Conservation (phyloP, 192 early-diverging fungal genomes). For the Paraglomus occultum region DNA sequence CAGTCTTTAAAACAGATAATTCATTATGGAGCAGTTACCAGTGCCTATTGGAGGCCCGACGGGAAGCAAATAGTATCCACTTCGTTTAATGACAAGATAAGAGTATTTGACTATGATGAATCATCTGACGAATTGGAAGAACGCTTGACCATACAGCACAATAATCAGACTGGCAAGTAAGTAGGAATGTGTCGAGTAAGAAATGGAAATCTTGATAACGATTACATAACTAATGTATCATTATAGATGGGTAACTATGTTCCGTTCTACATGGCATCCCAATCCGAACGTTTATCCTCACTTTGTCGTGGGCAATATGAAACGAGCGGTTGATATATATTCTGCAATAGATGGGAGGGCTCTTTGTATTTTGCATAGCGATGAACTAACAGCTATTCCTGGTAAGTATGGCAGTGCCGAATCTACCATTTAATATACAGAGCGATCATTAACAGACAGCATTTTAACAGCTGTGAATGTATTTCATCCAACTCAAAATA, state of each 20-base stretch:
- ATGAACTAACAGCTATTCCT: slow-evolving; percentile 39
- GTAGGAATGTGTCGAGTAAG: slow-evolving; percentile 4
- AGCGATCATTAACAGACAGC: slow-evolving; percentile 15
- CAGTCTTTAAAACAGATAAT: slow-evolving; percentile 34
- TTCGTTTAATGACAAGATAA: slow-evolving; percentile 57
- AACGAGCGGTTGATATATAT: slow-evolving; percentile 58
- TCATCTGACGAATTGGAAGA: slow-evolving; percentile 38
- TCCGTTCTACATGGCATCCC: slow-evolving; percentile 59
- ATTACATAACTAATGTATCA: neutral
- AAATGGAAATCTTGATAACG: neutral
- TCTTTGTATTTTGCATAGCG: slow-evolving; percentile 49
- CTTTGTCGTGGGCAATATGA: slow-evolving; percentile 68
- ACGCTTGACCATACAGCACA: slow-evolving; percentile 48
- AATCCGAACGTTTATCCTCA: slow-evolving; percentile 45
- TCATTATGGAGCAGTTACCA: slow-evolving; percentile 56
- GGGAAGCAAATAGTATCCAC: slow-evolving; percentile 53
- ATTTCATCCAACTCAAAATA: slow-evolving; percentile 55
- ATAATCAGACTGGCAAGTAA: slow-evolving; percentile 60
- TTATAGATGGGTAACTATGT: slow-evolving; percentile 61
- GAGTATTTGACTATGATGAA: slow-evolving; percentile 48
- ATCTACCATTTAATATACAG: neutral
- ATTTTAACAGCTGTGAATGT: slow-evolving; percentile 57
- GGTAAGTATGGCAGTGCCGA: neutral
- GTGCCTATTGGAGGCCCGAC: slow-evolving; percentile 65
- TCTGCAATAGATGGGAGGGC: slow-evolving; percentile 51